phyloP scores from a whole-genome alignment of 352 stramenopile genomes.

The Pythium diclinum region DNA sequence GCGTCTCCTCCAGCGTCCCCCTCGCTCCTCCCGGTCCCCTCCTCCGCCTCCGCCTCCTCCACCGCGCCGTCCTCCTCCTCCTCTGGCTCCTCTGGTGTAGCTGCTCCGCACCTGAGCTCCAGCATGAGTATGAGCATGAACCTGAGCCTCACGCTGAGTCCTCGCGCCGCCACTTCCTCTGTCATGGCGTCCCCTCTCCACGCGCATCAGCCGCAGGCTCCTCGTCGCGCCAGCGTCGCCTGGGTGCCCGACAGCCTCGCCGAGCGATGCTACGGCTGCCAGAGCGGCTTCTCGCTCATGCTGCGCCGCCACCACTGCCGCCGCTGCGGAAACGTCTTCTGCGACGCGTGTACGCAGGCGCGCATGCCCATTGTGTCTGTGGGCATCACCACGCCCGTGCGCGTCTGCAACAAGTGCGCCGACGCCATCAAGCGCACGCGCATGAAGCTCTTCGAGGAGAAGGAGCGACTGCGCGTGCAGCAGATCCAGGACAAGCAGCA shows the following conservation, averaged over 20 bases:
- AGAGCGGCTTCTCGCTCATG: conserved; percentile 61
- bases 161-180: conserved; percentile 4
- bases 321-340: conserved; percentile 88
- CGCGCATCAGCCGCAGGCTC: conserved; percentile 30
- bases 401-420: conserved; percentile 81
- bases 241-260: conserved; percentile 85
- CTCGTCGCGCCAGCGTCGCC: conserved; percentile 45
- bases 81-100: neutral
- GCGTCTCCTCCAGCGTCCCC: conserved; percentile 9
- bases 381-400: conserved; percentile 64
- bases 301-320: conserved; percentile 86
- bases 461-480: conserved; percentile 29
- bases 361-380: conserved; percentile 74
- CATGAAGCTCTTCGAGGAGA: conserved; percentile 54
- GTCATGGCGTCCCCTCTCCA: conserved; percentile 23
- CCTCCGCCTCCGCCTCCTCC: conserved; percentile 11
- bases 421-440: conserved; percentile 65
- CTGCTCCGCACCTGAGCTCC: conserved; percentile 1
- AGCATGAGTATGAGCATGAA: conserved; percentile 17
- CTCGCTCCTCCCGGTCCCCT: conserved; percentile 9
- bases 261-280: conserved; percentile 73
- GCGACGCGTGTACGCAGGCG: conserved; percentile 78
- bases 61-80: conserved; percentile 34
- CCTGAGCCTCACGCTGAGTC: neutral
- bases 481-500: conserved; percentile 3